phyloP scores from a whole-genome alignment of 495 filamentous ascomycete genomes.

The Neurospora sp. region DNA sequence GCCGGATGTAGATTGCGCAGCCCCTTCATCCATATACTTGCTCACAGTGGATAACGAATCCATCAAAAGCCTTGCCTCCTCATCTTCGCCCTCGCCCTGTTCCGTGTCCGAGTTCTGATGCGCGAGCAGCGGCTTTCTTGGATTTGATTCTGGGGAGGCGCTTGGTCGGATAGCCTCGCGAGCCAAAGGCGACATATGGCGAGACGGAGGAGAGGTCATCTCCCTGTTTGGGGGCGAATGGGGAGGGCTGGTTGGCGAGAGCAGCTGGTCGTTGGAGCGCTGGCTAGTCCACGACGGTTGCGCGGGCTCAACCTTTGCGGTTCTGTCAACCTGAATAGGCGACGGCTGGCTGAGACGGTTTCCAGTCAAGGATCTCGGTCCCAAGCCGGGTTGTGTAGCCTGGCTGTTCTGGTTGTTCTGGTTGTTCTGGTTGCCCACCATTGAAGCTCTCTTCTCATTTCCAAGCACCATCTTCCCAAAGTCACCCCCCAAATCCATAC shows the following conservation, averaged over 20 bases:
- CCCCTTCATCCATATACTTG: slow-evolving; percentile 26
- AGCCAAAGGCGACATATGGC: slow-evolving; percentile 18
- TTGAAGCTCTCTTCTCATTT: slow-evolving; percentile 46
- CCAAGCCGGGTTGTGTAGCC: slow-evolving; percentile 8
- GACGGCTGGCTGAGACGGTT: slow-evolving; percentile 38
- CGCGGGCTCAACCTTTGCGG: slow-evolving; percentile 44
- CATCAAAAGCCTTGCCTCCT: slow-evolving; percentile 57
- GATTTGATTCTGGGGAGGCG: slow-evolving; percentile 27
- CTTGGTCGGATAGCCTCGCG: slow-evolving; percentile 6
- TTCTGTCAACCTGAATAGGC: slow-evolving; percentile 50
- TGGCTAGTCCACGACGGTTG: slow-evolving; percentile 62
- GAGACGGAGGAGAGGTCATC: slow-evolving; percentile 21
- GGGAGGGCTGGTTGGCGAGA: slow-evolving; percentile 31
- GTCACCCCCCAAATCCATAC: slow-evolving; percentile 47
- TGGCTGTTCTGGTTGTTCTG: slow-evolving; percentile 13
- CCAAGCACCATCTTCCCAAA: slow-evolving; percentile 61
- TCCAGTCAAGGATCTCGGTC: slow-evolving; percentile 25
- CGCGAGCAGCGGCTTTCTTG: slow-evolving; percentile 38
- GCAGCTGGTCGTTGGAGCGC: slow-evolving; percentile 52
- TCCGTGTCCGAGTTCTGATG: slow-evolving; percentile 33
- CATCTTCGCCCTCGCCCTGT: slow-evolving; percentile 46
- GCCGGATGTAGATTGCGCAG: not conserved
- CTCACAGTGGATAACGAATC: slow-evolving; percentile 48
- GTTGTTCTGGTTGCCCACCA: slow-evolving; percentile 30
- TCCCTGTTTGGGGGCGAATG: slow-evolving; percentile 19